Evolutionary conservation across 345 rosid species (phyloP).

Genomic region (Hypericum perforatum): DNA sequence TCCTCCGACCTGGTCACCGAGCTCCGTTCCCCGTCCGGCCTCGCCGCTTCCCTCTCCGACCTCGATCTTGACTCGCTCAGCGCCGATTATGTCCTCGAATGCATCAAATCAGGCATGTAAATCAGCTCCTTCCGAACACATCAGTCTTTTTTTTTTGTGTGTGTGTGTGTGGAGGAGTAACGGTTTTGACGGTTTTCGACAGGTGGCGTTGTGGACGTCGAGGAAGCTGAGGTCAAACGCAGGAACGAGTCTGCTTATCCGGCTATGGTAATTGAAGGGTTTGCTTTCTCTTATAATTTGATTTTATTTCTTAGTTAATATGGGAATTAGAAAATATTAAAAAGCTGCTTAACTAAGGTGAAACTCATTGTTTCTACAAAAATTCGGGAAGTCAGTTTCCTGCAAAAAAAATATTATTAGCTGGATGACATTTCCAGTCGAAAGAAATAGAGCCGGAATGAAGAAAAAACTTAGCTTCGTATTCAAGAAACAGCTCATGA

Average conservation of each 20-base stretch:
- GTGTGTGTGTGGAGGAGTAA: neutral
- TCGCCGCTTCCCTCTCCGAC: constrained; percentile 34
- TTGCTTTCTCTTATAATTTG: neutral
- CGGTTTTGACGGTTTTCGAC: constrained; percentile 7
- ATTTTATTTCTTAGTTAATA: too few species aligned
- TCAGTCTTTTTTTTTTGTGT: neutral
- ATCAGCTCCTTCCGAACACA: neutral
- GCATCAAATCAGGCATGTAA: constrained; percentile 54
- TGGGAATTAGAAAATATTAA: too few species aligned
- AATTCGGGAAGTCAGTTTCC: too few species aligned
- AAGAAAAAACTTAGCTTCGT: too few species aligned
- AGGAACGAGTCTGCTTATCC: constrained; percentile 54
- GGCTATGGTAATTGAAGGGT: constrained; percentile 31
- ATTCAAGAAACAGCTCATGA: too few species aligned
- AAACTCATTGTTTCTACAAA: too few species aligned
- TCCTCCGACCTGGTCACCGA: constrained; percentile 51
- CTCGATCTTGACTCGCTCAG: constrained; percentile 60
- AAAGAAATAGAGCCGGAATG: too few species aligned
- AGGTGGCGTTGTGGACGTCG: constrained; percentile 75
- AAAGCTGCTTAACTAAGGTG: too few species aligned
- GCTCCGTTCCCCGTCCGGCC: constrained; percentile 44
- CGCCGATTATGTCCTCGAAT: constrained; percentile 59
- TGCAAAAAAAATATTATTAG: too few species aligned
- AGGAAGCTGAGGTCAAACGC: constrained; percentile 44
- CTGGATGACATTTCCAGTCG: too few species aligned